Evolutionary conservation across 202 grass and related monocot genomes (phyloP), one percentile per base, ranked within the genome.

Genomic region (Eragrostis tef): DNA sequence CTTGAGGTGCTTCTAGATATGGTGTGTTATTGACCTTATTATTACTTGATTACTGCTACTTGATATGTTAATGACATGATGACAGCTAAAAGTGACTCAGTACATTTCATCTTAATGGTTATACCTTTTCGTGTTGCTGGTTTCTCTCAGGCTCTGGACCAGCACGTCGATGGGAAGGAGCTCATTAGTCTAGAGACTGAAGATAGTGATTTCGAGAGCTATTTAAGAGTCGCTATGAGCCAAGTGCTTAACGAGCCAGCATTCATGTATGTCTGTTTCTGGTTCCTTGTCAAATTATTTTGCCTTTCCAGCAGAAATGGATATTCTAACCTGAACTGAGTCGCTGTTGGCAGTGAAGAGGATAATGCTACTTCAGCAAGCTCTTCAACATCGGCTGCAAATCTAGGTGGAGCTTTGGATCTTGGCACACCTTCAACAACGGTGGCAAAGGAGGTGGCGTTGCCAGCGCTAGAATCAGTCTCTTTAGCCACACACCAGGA

Each of bases 81-180:
- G 68, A 54, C 29, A 67, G 34, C 57, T 20, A n/a, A 17, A 73
- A 27, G 4, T 29, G 49, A 52, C 11, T 41, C 53, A 22, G 65
- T 25, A 14, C 13, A 16, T 42, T 41, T 41, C 31, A 25, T 53
- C 51, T 74, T 10, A 19, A 24, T 25, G 48, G 26, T 43, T 67
- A 64, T 46, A 63, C 31, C 42, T 27, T 60, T 50, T 36, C 52
- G 9, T 81, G 36, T 56, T 78, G 42, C 67, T 82, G 79, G 39
- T 39, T 81, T 84, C 67, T 83, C 47, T 48, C 83, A 94, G 92
- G 84, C 81, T 74, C 59, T 85, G 85, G 88, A 88, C 11, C 78
- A 93, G 29, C 78, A 82, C 46, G 63, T 86, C 2, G 7, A 68
- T 24, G 73, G 46, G 67, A 41, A 74, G 66, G 81, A 17, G 57